A percentile compares a stretch with the other conserved stretches of the same genome.
phyloP scores from a whole-genome alignment of 2,329 filamentous ascomycete genomes.

The Botryosphaeria agaves region DNA sequence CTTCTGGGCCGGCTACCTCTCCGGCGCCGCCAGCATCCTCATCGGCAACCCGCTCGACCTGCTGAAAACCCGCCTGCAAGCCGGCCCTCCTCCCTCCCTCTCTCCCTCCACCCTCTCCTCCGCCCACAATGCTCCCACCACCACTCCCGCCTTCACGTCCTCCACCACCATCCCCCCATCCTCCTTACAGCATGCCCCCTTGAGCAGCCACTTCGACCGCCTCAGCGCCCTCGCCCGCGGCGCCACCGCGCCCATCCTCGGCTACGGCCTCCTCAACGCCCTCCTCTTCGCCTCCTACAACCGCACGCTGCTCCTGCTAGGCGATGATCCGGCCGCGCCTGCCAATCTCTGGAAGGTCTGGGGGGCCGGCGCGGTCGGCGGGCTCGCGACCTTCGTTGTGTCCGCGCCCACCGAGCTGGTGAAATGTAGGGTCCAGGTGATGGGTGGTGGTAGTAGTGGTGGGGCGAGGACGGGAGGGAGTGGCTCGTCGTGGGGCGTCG shows the following conservation, averaged over 20 bases:
- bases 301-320: constrained; percentile 50
- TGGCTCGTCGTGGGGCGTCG: constrained; percentile 11
- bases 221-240: constrained; percentile 28
- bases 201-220: constrained; percentile 3
- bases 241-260: constrained; percentile 68
- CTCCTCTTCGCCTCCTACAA: constrained; percentile 86
- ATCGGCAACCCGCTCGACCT: constrained; percentile 77
- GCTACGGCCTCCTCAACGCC: constrained; percentile 82
- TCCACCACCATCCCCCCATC: constrained; percentile 3
- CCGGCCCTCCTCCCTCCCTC: constrained; percentile 22
- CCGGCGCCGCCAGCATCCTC: constrained; percentile 69
- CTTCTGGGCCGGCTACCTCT: constrained; percentile 87
- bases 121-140: constrained; percentile 7
- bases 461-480: constrained; percentile 13
- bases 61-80: constrained; percentile 68
- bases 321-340: constrained; percentile 7
- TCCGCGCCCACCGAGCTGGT: constrained; percentile 81
- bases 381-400: constrained; percentile 70
- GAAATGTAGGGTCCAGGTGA: constrained; percentile 76
- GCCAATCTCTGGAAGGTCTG: constrained; percentile 49
- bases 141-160: constrained; percentile 4
- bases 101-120: no score
- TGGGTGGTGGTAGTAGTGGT: constrained; percentile 12
- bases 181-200: neutral
- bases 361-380: constrained; percentile 63